Percentiles rank a stretch among this genome's conserved stretches.
These are phyloP conservation scores for Xylariaceae sp. DNA, from an alignment of 2,329 filamentous ascomycete species.

Conservation along the genomic window DNA sequence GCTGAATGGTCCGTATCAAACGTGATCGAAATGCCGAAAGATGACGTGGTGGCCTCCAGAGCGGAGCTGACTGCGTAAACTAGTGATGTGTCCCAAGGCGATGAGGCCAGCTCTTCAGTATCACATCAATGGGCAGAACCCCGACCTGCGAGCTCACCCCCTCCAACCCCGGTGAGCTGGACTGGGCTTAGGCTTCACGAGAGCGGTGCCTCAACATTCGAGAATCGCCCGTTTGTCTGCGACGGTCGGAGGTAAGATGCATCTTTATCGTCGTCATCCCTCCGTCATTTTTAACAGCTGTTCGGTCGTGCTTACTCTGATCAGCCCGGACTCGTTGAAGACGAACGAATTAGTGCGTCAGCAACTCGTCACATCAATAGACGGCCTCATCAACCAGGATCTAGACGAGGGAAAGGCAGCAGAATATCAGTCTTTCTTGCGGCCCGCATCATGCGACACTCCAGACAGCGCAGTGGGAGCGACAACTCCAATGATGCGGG, in stretches of 20 bases:
- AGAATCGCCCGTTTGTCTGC: constrained; percentile 14
- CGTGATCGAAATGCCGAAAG: too few species aligned
- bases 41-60: too few species aligned
- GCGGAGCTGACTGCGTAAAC: too few species aligned
- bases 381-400: constrained; percentile 6
- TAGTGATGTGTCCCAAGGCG: too few species aligned
- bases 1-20: too few species aligned
- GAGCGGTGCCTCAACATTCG: constrained; percentile 10
- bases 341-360: constrained; percentile 3
- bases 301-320: too few species aligned
- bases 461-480: constrained; percentile 9
- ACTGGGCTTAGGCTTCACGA: constrained; percentile 1
- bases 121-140: not conserved
- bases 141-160: constrained; percentile 24
- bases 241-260: constrained; percentile 16
- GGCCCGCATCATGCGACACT: constrained; percentile 6
- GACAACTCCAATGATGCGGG: constrained; percentile 29
- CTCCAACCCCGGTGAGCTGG: constrained; percentile 19
- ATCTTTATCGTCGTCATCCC: too few species aligned
- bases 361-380: constrained; percentile 9
- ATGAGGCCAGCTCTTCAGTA: too few species aligned
- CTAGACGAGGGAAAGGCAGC: constrained; percentile 1
- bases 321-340: constrained; percentile 8
- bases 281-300: too few species aligned
- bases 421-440: not conserved